phyloP scores from a whole-genome alignment of 2,329 filamentous ascomycete species.

The Exutisphaerella laricina region DNA sequence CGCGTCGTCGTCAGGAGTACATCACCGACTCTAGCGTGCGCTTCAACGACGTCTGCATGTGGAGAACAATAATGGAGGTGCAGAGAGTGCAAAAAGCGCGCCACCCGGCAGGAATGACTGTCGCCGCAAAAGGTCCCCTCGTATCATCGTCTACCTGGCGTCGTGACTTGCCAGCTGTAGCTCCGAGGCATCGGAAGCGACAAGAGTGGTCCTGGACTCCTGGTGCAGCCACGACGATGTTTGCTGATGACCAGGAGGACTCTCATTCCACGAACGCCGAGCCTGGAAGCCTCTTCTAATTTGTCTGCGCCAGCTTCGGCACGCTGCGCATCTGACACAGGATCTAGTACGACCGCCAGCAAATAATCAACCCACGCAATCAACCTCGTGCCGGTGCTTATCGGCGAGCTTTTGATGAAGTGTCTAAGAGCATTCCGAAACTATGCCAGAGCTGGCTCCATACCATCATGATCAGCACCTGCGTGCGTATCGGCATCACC shows the following conservation, averaged over 20 bases:
- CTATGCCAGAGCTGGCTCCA: constrained; percentile 5
- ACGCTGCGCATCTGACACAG: constrained; percentile 21
- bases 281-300: constrained; percentile 12
- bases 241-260: constrained; percentile 9
- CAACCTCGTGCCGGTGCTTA: constrained; percentile 9
- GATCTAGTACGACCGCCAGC: constrained; percentile 19
- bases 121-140: constrained; percentile 11
- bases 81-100: constrained; percentile 15
- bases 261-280: constrained; percentile 10
- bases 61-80: constrained; percentile 3
- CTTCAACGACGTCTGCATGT: constrained; percentile 3
- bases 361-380: constrained; percentile 11
- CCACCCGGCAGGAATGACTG: constrained; percentile 13
- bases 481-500: constrained; percentile 2
- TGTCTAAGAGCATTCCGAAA: background rate
- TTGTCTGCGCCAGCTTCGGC: constrained; percentile 16
- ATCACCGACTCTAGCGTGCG: constrained; percentile 4
- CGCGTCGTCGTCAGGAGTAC: constrained; percentile 9
- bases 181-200: constrained; percentile 19
- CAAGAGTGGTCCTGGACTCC: constrained; percentile 12
- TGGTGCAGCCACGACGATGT: constrained; percentile 14
- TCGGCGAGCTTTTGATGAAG: constrained; percentile 1
- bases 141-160: constrained; percentile 3
- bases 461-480: constrained; percentile 6
- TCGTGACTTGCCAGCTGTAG: constrained; percentile 16